Base-by-base conservation (phyloP, 441 rosid genomes). In the Geranium incanum region DNA sequence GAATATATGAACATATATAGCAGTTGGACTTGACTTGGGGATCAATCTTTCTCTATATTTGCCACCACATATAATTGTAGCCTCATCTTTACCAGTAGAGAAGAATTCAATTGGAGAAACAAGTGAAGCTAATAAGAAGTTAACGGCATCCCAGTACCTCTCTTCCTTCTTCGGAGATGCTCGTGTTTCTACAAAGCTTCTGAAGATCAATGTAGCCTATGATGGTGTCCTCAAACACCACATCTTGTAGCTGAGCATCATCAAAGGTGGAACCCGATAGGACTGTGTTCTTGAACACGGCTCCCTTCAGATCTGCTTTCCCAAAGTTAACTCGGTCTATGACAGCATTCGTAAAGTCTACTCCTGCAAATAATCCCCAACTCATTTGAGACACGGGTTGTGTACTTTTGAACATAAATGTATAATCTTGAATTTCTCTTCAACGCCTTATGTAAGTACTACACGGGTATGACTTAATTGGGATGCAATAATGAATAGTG, bases 301-400 rank as follows among this genome's bases (percentile, higher is more conserved):
- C 91, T 78, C 98, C 97, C 80, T 86, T 78, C 18, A 90, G 86
- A 81, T 89, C 71, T 0, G 97, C 92, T 75, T 90, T 93, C 72
- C 37, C 81, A 19, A 93, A 91, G 67, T 87, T 88, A 6, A 93
- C 98, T 38, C 97, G 82, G 66, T 92, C 97, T 13, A 92, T 36
- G 37, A 92, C 96, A 15, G 98, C 95, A 78, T 92, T 86, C 0
- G 91, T 79, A 85, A 90, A 92, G 84, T 88, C 78, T 23, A 78
- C 83, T 37, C 95, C 96, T 90, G 84, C 75, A 77, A 52, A 68
- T 7, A 13, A 45, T 9, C 55, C 43, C 5, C 33, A 28, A 28
- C 33, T 28, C 33, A 28, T 28, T 28, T 28, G 2, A 28, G 33
- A 28, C 33, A 28, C 33, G 33, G 33, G 33, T 28, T 2, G 33